Evolutionary conservation across 2,329 filamentous ascomycete genomes (phyloP), one percentile per base, ranked within the genome.

Genomic region (Xylaria sp.): DNA sequence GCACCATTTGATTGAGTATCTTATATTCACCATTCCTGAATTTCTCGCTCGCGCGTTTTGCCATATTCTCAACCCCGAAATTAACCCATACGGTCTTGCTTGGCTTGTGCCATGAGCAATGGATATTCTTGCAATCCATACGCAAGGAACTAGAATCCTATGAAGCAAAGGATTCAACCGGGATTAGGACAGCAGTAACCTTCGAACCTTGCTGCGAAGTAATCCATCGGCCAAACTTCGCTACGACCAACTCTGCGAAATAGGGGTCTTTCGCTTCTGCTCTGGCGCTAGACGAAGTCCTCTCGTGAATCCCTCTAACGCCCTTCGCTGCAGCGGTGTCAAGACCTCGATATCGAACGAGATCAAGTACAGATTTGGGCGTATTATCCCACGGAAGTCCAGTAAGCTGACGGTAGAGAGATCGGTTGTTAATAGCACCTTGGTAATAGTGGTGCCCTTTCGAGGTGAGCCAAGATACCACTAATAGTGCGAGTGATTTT

Each of bases 91-190:
- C 77, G 0, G 69, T 73, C 13, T 65, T 73, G 5, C 49, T 70
- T 9, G 79, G 69, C 22, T 74, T 75, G 61, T 79, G 75, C 80
- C 80, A 82, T 9, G 79, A 80, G 33, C 74, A 75, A 33, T 76
- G 72, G 0, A 82, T 73, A 47, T 77, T 77, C 53, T 72, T 77
- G 47, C 74, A 76, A 20, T 81, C 78, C 0, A 81, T 74, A 0
- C 73, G 74, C 3, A 73, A 72, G n/a, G 74, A 68, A 39, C 67
- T 76, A 4, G 74, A 73, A 1, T 69, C 74, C 0, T 63, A 58
- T 6, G 73, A 71, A 51, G 77, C 71, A 0, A 73, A 66, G 11
- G 57, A 20, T 4, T 65, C 44, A 11, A 56, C 42, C 4, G 58
- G 33, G n/a, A 53, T 51, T 5, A 15, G n/a, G n/a, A 6, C 20